Evolutionary conservation across 2,329 filamentous ascomycete genomes (phyloP), one percentile per base, ranked within the genome.

Genomic region (Zymoseptoria passerinii): DNA sequence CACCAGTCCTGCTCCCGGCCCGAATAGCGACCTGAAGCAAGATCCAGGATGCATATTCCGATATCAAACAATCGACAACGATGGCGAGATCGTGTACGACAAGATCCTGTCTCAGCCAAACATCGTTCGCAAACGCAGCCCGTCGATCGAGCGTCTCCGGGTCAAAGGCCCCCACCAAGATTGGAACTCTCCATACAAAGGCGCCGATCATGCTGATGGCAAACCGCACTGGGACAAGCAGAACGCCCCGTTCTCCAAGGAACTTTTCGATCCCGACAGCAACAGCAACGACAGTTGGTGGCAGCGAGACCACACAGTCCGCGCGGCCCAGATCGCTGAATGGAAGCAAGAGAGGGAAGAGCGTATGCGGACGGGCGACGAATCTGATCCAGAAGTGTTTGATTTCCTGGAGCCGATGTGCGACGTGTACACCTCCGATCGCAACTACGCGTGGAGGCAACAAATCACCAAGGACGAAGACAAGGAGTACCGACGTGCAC

Each of bases 31-130:
- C n/a, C 35, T 44, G 10, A 44, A 44, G 28, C 52, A 29, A 40
- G 28, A 53, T 40, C 52, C 52, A 35, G 52, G n/a, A 13, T 53
- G 52, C 28, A 29, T 20, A n/a, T 53, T 53, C 52, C 16, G 52
- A 40, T 53, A 53, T n/a, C 27, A 40, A 18, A 23, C 29, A 13
- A 40, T 20, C 10, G 29, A 53, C n/a, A 13, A 44, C 13, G 3
- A n/a, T 44, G 35, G 35, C 35, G 35, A 44, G 13, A 44, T 44
- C 35, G 35, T 44, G 35, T 44, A 44, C 35, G 35, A 44, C 16
- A 44, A 44, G 35, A 44, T 44, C n/a, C 10, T 16, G 35, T 16
- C 35, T 16, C 35, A 44, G 35, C 35, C 35, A 13, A 44, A 44
- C 35, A 44, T 16, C 35, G 10, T 52, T 16, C 19, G 50, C 23